Base-by-base conservation (phyloP, 164 flowering plant genomes). In the Hamamelis virginiana region DNA sequence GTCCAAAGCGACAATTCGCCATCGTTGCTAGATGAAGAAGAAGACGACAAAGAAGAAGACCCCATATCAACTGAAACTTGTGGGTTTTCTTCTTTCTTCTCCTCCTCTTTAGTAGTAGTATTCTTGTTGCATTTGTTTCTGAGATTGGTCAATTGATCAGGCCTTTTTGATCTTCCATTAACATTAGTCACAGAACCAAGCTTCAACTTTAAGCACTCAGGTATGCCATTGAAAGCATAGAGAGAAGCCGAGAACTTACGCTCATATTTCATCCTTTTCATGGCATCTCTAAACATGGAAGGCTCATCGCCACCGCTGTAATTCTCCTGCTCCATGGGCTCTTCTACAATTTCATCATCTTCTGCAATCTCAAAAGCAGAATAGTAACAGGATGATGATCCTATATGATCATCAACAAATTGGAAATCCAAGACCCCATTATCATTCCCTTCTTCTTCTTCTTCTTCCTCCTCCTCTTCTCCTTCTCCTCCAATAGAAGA, bases 231-330 rank as follows among this genome's bases (percentile, higher is more conserved):
- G 71, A 87, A 77, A 44, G 94, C 91, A 70, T 84, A 89, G 1
- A 87, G 79, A 67, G 91, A 87, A 25, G 91, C 89, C 9, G 91
- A 89, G 67, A 82, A 75, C 70, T 83, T 87, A 75, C 91, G 77
- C 74, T 89, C 94, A 45, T 89, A 87, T 47, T 80, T 87, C 94
- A 89, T 84, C 68, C 86, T 82, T 76, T 80, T 85, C 83, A 80
- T 82, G 28, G 74, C 78, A 52, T 64, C 74, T 69, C 56, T 62
- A 2, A 74, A 43, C 74, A 70, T 74, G 6, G 74, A 77, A 8
- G 77, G 75, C 64, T 74, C 77, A 21, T 64, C 78, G 1, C 51
- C 64, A 11, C 22, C 59, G 43, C 11, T n/a, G n/a, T n/a, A n/a
- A n/a, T n/a, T 65, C 65, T 72, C 81, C 18, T 61, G 27, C 72